A percentile compares a stretch with the other conserved stretches of the same genome.
phyloP scores from a whole-genome alignment of 257 asterid species.

The Pogostemon cablin region DNA sequence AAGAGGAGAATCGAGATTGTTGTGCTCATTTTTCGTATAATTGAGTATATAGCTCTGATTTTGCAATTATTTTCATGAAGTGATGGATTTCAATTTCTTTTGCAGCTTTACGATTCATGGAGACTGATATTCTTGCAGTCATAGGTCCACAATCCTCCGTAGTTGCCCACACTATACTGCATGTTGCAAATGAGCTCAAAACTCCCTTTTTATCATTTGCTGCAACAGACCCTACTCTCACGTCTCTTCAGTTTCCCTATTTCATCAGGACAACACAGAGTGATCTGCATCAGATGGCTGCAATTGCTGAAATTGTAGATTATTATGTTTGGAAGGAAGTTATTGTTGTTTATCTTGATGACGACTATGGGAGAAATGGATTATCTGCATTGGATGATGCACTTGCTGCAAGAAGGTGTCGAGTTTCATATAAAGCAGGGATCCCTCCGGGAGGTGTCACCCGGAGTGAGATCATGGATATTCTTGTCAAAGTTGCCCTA shows the following conservation, averaged over 20 bases:
- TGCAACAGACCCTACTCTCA: conserved; percentile 87
- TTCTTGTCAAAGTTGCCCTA: conserved; percentile 60
- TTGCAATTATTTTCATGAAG: neutral
- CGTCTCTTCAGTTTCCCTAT: conserved; percentile 76
- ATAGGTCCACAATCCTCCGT: conserved; percentile 89
- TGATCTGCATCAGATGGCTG: conserved; percentile 76
- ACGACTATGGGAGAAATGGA: conserved; percentile 86
- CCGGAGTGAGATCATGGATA: conserved; percentile 50
- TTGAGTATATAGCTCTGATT: neutral
- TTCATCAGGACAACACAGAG: conserved; percentile 79
- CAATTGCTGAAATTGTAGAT: conserved; percentile 63
- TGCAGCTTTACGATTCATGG: conserved; percentile 62
- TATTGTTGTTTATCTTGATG: conserved; percentile 63
- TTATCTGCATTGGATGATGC: conserved; percentile 66
- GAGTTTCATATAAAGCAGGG: conserved; percentile 61
- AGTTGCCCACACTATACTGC: conserved; percentile 71
- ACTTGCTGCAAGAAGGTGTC: conserved; percentile 57
- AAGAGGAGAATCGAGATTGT: neutral
- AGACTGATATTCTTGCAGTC: conserved; percentile 67
- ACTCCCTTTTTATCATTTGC: conserved; percentile 83
- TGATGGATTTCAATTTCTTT: conserved; percentile 20
- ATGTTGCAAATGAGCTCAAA: conserved; percentile 68
- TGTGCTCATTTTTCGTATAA: neutral
- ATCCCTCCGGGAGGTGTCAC: conserved; percentile 45
- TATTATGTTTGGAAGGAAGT: conserved; percentile 82